Evolutionary conservation across 805 yeast species (phyloP).

Genomic region (Hanseniaspora mollemarum): DNA sequence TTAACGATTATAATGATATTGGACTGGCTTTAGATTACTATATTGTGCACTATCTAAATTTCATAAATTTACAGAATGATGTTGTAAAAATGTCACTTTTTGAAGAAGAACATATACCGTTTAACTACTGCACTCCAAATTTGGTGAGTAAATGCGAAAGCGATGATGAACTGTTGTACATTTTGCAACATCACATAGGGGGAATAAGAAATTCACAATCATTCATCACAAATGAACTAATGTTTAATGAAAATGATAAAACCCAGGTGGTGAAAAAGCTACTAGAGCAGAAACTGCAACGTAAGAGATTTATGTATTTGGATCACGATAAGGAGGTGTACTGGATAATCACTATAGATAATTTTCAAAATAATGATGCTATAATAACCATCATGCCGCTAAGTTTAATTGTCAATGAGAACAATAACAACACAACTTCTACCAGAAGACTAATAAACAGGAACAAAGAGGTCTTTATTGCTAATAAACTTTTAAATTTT

Average conservation of each 20-base stretch:
- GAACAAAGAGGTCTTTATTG: neutral
- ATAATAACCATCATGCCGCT: slow-evolving; percentile 5
- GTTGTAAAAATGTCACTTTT: neutral
- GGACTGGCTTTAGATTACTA: slow-evolving; percentile 10
- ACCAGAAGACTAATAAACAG: neutral
- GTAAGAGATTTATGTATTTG: slow-evolving; percentile 11
- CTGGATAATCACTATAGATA: slow-evolving; percentile 10
- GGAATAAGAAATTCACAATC: slow-evolving; percentile 15
- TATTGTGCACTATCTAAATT: slow-evolving; percentile 7
- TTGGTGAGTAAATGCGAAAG: neutral
- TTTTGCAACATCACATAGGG: slow-evolving; percentile 13
- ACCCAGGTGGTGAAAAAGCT: neutral
- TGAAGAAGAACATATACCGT: neutral
- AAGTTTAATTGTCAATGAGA: slow-evolving; percentile 11
- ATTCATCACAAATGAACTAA: slow-evolving; percentile 13
- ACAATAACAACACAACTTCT: neutral
- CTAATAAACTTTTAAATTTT: slow-evolving; percentile 12
- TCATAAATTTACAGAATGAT: slow-evolving; percentile 1
- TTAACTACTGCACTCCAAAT: slow-evolving; percentile 7
- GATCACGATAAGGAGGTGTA: slow-evolving; percentile 4
- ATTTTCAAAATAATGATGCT: slow-evolving; percentile 3
- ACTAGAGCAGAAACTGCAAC: neutral
- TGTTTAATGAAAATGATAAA: neutral
- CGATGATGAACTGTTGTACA: neutral
- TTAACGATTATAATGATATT: neutral